Conservation (phyloP, 2,329 filamentous ascomycete species). For the Apiospora rasikravindrae region DNA sequence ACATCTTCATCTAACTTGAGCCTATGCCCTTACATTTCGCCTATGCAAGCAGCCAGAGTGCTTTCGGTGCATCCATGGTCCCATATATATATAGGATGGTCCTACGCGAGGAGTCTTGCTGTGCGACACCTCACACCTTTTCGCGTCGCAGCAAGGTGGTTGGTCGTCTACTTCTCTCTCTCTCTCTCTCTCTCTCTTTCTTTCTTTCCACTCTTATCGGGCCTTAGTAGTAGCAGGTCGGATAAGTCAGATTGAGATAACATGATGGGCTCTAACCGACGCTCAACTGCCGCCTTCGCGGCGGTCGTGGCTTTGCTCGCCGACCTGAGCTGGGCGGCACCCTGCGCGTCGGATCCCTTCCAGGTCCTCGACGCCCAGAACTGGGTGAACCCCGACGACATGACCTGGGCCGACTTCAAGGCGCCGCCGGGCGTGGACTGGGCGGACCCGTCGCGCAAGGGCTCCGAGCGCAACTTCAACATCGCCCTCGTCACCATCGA, state of each 20-base stretch:
- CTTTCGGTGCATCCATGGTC: not conserved
- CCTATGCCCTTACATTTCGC: not conserved
- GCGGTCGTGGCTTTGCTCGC: conserved; percentile 3
- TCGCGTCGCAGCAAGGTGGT: not conserved
- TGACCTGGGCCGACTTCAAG: conserved; percentile 57
- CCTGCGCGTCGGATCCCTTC: conserved; percentile 46
- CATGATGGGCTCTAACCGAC: not conserved
- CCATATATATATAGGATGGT: not conserved
- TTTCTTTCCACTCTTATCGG: not conserved
- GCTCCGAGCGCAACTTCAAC: conserved; percentile 58
- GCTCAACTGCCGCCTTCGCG: not conserved
- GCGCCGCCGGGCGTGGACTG: conserved; percentile 53
- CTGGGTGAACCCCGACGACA: conserved; percentile 59
- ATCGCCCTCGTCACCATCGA: conserved; percentile 60
- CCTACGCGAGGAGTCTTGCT: not conserved
- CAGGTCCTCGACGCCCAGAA: conserved; percentile 55
- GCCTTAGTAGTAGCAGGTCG: not conserved
- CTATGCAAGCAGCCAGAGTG: not conserved
- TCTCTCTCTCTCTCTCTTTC: not conserved
- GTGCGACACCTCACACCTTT: not conserved
- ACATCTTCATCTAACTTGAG: not conserved
- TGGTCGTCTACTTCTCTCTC: not conserved
- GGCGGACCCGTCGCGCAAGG: conserved; percentile 49
- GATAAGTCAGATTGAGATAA: not conserved
- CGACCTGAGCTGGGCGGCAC: not conserved